Conservation (phyloP, 208 protist genomes). For the Leishmania gerbilli region DNA sequence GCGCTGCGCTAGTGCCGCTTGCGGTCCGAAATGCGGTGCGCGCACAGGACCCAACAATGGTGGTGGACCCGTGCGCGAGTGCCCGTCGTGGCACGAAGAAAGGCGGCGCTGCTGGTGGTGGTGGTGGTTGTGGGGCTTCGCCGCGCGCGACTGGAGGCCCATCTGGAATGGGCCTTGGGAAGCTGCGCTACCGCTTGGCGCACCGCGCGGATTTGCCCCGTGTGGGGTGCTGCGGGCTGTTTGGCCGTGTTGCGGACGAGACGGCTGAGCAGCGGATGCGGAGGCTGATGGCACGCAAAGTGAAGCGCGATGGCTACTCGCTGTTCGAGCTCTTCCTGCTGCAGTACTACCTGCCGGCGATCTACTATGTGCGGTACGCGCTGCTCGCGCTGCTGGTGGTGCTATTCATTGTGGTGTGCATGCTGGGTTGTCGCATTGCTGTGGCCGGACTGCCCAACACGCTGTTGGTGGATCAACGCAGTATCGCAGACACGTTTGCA, state of each 20-base stretch:
- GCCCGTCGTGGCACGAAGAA: neutral
- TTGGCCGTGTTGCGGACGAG: constrained; percentile 33
- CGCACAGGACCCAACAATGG: constrained; percentile 37
- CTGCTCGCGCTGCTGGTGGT: constrained; percentile 28
- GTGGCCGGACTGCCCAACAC: constrained; percentile 35
- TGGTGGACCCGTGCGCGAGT: constrained; percentile 8
- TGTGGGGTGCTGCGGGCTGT: constrained; percentile 33
- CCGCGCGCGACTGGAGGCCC: constrained; percentile 19
- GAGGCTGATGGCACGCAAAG: constrained; percentile 33
- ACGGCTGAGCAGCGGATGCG: constrained; percentile 36
- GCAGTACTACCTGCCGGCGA: constrained; percentile 19
- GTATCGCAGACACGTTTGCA: constrained; percentile 16
- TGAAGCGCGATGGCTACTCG: constrained; percentile 45
- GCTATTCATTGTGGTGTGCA: constrained; percentile 29
- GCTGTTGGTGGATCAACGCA: constrained; percentile 21
- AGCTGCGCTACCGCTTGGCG: constrained; percentile 35
- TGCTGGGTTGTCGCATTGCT: constrained; percentile 32
- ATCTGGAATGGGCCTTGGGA: constrained; percentile 32
- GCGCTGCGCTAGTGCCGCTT: constrained; percentile 26
- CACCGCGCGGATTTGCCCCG: constrained; percentile 26
- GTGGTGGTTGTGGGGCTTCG: neutral
- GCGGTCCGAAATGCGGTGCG: constrained; percentile 35
- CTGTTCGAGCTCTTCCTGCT: constrained; percentile 46
- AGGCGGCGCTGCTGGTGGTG: neutral
- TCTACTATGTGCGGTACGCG: constrained; percentile 25